Evolutionary conservation across 2,329 filamentous ascomycete species (phyloP), one percentile per base, ranked within the genome.

Genomic region (Hymenoscyphus fraxineus): DNA sequence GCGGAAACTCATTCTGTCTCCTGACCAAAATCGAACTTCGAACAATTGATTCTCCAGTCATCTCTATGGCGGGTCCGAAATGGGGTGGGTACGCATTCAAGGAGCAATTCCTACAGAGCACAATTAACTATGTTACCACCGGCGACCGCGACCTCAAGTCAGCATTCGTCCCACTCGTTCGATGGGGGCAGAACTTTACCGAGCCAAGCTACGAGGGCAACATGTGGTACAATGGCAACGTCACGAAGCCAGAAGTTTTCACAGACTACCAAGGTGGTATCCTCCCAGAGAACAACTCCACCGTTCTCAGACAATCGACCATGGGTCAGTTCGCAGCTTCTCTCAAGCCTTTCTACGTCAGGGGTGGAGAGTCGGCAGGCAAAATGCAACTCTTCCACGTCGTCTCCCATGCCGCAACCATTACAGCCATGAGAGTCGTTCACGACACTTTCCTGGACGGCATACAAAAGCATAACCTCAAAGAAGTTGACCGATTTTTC

Each of bases 1-100:
- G 58, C 1, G 35, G 35, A 31, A 60, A 32, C 58, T 85, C 83
- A 70, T 86, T 82, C 67, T 83, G 83, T 16, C 77, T 84, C 66
- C 78, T 83, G 13, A 81, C 81, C 12, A 75, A 74, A 9, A 82
- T 81, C 69, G 71, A 78, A 7, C 62, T 69, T 27, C 60, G 64
- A 15, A 70, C 69, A 22, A 63, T 69, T 54, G 66, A 68, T n/a
- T 27, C 35, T 6, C 63, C 67, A 2, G 39, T 32, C 22, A 60
- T 68, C 57, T 57, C 57, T 7, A 54, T 68, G 9, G 64, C 58
- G 0, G 58, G 66, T 19, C 55, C 58, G 1, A 41, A 31, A 4
- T 65, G 64, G 44, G 67, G 41, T 47, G 41, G 41, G 1, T 6
- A 2, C 5, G n/a, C 3, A 47, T 5, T 47, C 32, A 68, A 68